These are phyloP conservation scores for Zygosaccharomyces bisporus DNA, from an alignment of 805 yeast species.

Conservation along the genomic window DNA sequence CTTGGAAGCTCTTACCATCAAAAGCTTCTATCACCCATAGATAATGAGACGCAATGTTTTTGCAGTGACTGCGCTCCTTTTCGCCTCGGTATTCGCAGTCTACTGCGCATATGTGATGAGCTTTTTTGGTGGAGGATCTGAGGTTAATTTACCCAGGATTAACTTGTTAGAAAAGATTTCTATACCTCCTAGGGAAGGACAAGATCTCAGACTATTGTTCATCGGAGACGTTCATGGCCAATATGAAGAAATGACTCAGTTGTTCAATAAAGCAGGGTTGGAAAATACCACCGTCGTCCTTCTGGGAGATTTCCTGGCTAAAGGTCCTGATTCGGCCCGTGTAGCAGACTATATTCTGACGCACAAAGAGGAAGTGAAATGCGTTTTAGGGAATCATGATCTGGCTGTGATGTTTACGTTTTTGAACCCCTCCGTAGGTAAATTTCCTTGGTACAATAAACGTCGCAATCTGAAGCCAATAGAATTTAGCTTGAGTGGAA, in stretches of 20 bases:
- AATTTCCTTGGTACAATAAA: conserved; percentile 31
- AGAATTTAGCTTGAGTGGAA: conserved; percentile 16
- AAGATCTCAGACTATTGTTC: conserved; percentile 48
- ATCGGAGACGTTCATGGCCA: conserved; percentile 92
- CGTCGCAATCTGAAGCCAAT: conserved; percentile 30
- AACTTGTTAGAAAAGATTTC: conserved; percentile 8
- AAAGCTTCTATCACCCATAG: neutral
- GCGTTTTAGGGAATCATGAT: conserved; percentile 90
- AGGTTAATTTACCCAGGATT: conserved; percentile 9
- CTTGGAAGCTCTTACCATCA: too few relatives aligned
- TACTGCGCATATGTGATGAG: conserved; percentile 5
- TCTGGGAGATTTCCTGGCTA: conserved; percentile 81
- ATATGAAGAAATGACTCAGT: conserved; percentile 47
- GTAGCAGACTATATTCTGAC: conserved; percentile 64
- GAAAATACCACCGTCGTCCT: conserved; percentile 49
- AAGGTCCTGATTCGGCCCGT: conserved; percentile 72
- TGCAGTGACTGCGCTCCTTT: neutral
- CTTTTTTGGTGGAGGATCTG: neutral
- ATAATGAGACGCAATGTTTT: neutral
- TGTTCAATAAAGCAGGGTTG: conserved; percentile 51
- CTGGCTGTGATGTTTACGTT: conserved; percentile 55
- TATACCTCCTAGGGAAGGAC: neutral
- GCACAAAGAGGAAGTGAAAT: conserved; percentile 48
- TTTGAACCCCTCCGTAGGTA: conserved; percentile 41
- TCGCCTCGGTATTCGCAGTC: conserved; percentile 2